Evolutionary conservation across 768 basidiomycete species (phyloP), one percentile per base, ranked within the genome.

Genomic region (Trametes meyenii): DNA sequence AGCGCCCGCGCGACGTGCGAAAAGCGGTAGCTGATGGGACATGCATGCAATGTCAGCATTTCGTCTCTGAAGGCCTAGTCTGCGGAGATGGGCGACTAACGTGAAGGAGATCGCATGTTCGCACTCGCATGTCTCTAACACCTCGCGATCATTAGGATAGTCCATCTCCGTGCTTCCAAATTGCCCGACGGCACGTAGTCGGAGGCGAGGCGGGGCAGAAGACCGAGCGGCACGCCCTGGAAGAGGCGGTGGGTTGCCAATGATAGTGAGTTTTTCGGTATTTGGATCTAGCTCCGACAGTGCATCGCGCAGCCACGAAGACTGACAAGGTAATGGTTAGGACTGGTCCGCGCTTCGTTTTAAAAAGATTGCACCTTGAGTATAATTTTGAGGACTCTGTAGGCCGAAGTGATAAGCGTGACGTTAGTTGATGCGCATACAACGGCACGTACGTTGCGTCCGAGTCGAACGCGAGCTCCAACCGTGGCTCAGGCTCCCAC

Each of bases 81-180:
- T 57, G 58, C 21, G 2, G n/a, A 46, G 29, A 6, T 26, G 21
- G n/a, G 42, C 12, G 21, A 49, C 78, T 48, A 63, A 94, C 94
- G 87, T 91, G 73, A 92, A 92, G 38, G 78, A 80, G 35, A 94
- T 81, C 7, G 77, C 75, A 38, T 79, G 77, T 12, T 73, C 77
- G 72, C 96, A 98, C 62, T 96, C 92, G 67, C 97, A 94, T 0
- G 87, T 85, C 73, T 97, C 94, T 33, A 98, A 81, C 0, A 98
- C 91, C 51, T 97, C 94, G 50, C 83, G 82, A 69, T 96, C 94
- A 67, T 92, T 94, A 3, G 94, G 94, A 64, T 96, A 98, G 75
- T 99, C 96, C 87, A 98, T 92, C 80, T 96, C 92, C 1, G 92
- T 91, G 63, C 83, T 90, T 5, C 94, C 96, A 72, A 92, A 92